Evolutionary conservation across 768 basidiomycete genomes (phyloP).

Genomic region (Exidia glandulosa): DNA sequence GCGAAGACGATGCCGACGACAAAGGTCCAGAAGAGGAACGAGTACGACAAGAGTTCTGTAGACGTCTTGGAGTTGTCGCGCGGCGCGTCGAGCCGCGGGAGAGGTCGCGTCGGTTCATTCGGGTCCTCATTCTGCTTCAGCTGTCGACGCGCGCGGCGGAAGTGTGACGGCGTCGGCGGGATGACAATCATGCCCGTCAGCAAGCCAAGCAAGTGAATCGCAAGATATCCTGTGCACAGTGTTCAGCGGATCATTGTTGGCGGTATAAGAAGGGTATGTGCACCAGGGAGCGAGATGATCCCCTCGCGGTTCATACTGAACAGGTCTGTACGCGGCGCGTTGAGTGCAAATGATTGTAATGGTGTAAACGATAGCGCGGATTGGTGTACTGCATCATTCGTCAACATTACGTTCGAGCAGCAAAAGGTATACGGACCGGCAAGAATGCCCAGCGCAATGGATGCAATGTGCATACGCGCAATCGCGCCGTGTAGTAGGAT

Average conservation of each 20-base stretch:
- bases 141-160: constrained; percentile 34
- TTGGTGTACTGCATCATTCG: constrained; percentile 52
- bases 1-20: constrained; percentile 29
- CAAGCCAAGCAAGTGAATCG: constrained; percentile 80
- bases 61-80: constrained; percentile 58
- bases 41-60: constrained; percentile 65
- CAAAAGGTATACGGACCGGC: constrained; percentile 18
- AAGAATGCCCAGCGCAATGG: constrained; percentile 52
- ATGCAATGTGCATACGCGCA: constrained; percentile 40
- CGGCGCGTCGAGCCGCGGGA: not conserved
- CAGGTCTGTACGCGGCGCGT: constrained; percentile 48
- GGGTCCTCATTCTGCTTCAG: constrained; percentile 8
- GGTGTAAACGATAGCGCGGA: constrained; percentile 41
- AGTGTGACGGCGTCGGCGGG: constrained; percentile 66
- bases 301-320: constrained; percentile 89
- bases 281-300: constrained; percentile 65
- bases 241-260: not conserved
- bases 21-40: constrained; percentile 66
- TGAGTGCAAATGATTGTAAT: constrained; percentile 54
- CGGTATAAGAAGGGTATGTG: not conserved
- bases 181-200: constrained; percentile 72
- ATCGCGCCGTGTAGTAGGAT: constrained; percentile 60
- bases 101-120: constrained; percentile 8
- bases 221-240: constrained; percentile 58
- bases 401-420: not conserved